Evolutionary conservation across 371 early-diverging fungal species (phyloP).

Genomic region (Umbelopsis sp.): DNA sequence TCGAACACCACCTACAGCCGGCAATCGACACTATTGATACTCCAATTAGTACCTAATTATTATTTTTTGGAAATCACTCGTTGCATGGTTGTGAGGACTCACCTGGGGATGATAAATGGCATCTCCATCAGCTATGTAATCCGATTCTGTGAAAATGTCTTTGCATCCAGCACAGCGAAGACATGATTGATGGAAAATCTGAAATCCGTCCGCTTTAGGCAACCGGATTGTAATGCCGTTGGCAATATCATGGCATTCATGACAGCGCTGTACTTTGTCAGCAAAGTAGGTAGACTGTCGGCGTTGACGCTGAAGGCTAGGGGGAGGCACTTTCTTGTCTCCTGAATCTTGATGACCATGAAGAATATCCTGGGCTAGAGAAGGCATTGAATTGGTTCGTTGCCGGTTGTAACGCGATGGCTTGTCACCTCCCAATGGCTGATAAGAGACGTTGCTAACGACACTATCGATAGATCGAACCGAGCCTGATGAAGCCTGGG

Average conservation of each 20-base stretch:
- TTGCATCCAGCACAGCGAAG: constrained; percentile 71
- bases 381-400: constrained; percentile 12
- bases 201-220: constrained; percentile 29
- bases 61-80: too few relatives aligned
- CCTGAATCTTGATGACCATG: not conserved
- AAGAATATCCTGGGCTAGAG: not conserved
- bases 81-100: not conserved
- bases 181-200: constrained; percentile 70
- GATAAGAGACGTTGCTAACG: constrained; percentile 3
- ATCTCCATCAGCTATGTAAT: constrained; percentile 50
- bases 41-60: not conserved
- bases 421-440: constrained; percentile 5
- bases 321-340: not conserved
- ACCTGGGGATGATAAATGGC: constrained; percentile 55
- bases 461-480: constrained; percentile 4
- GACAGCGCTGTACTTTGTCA: constrained; percentile 23
- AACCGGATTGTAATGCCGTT: constrained; percentile 29
- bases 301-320: constrained; percentile 2
- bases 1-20: constrained; percentile 28
- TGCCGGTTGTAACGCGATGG: not conserved
- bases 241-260: constrained; percentile 32
- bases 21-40: constrained; percentile 23
- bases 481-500: constrained; percentile 7
- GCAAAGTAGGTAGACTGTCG: not conserved
- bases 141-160: constrained; percentile 64